These are phyloP conservation scores for Penicillium sp. DNA, from an alignment of 2,329 filamentous ascomycete species.

Conservation along the genomic window DNA sequence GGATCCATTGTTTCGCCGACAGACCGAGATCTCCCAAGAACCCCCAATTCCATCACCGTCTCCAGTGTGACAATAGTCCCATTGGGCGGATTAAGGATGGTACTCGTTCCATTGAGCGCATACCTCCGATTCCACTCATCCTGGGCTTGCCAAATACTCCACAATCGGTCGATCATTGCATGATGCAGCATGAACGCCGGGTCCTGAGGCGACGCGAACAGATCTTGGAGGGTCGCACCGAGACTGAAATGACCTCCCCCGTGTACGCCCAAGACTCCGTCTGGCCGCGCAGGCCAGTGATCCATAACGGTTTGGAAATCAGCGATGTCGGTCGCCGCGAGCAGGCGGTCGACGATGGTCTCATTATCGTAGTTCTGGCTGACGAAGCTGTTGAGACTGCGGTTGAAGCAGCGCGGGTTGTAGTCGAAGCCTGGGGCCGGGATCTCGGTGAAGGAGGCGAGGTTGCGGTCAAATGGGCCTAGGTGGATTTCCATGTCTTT, in stretches of 20 bases:
- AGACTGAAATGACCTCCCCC: conserved; percentile 46
- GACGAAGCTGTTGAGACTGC: conserved; percentile 25
- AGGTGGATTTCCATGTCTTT: conserved; percentile 35
- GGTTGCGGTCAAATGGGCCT: conserved; percentile 23
- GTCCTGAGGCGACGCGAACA: conserved; percentile 46
- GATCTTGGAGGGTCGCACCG: conserved; percentile 44
- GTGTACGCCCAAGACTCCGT: conserved; percentile 40
- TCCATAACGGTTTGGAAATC: conserved; percentile 40
- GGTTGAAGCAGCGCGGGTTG: conserved; percentile 30
- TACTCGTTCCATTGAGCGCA: conserved; percentile 21
- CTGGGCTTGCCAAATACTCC: conserved; percentile 45
- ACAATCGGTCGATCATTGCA: conserved; percentile 46
- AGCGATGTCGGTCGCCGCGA: conserved; percentile 24
- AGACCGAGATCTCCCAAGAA: conserved; percentile 11
- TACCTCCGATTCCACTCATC: conserved; percentile 14
- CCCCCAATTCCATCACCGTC: conserved; percentile 21
- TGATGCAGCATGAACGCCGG: conserved; percentile 49
- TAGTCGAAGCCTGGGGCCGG: conserved; percentile 23
- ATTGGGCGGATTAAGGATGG: conserved; percentile 18
- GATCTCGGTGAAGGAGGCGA: conserved; percentile 12
- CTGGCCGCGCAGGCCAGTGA: conserved; percentile 28
- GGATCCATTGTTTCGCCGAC: conserved; percentile 23
- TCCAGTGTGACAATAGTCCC: conserved; percentile 13
- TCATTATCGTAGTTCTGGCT: conserved; percentile 28
- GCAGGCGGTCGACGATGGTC: conserved; percentile 13